Evolutionary conservation across 495 filamentous ascomycete genomes (phyloP).

Genomic region (Penicillium simplicissimum): DNA sequence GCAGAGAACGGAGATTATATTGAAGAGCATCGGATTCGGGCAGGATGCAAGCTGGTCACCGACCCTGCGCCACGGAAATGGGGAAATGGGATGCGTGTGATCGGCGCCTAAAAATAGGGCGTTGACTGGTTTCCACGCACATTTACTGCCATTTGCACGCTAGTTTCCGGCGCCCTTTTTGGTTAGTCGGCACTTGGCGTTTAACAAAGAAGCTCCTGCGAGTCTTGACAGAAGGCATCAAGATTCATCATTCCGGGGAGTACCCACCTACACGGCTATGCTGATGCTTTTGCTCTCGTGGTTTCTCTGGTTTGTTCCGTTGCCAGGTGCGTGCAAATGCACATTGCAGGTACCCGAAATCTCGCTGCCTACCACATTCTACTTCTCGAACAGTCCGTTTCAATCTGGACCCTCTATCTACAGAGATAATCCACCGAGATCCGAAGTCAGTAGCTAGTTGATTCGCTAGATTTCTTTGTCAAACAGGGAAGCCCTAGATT

Average conservation of each 20-base stretch:
- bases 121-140: not conserved
- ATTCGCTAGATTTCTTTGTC: not conserved
- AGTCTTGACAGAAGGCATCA: conserved; percentile 11
- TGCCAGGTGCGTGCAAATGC: not conserved
- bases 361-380: conserved; percentile 7
- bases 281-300: not conserved
- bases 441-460: not conserved
- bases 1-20: not conserved
- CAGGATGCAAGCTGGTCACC: not conserved
- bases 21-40: not conserved
- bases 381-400: not conserved
- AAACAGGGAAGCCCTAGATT: conserved; percentile 4
- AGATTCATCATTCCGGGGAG: conserved; percentile 16
- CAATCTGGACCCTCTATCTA: not conserved
- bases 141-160: not conserved
- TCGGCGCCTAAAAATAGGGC: conserved; percentile 28
- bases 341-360: conserved; percentile 15
- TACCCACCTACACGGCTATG: conserved; percentile 14
- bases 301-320: not conserved
- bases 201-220: not conserved
- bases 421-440: not conserved
- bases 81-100: conserved; percentile 20
- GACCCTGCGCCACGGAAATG: conserved; percentile 28
- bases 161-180: not conserved
- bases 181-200: not conserved